Base-by-base conservation (phyloP, 139 green algal species). In the Monoraphidium neglectum region DNA sequence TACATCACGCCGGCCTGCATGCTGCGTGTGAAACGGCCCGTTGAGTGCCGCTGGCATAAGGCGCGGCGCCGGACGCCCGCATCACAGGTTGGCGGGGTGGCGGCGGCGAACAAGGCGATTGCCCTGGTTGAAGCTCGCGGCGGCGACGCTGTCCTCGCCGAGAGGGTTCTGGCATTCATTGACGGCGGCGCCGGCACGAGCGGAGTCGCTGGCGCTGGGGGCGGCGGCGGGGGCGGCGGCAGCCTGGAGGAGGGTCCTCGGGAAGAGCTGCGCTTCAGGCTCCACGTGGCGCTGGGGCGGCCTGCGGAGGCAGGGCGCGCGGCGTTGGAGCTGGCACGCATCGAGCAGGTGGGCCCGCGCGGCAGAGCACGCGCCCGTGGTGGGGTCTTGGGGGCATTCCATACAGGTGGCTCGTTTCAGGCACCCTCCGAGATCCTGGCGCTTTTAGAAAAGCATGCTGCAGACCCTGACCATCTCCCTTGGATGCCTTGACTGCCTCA, bases 251-350 rank as follows among this genome's bases (percentile, higher is more conserved):
- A 6, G 6, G 46, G 57, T 28, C 26, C 79, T 49, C 71, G 74
- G 16, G 61, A 86, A 24, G 88, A 82, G 21, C 78, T 87, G 60
- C 80, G 90, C 12, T 93, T 94, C 80, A 84, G 88, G 77, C 87
- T 95, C 35, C 90, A 95, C 79, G 85, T 97, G 61, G 89, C 89
- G 4, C 84, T 94, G 70, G 86, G 88, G 12, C 79, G 90, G 54
- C 84, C 81, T 61, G 76, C 81, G 23, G 83, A 93, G 33, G 92
- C 92, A 2, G 92, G 89, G 33, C 73, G 79, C 2, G 77, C 88
- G 82, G 74, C 85, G 59, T 40, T 90, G 66, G 85, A 87, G 74
- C 74, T 88, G 63, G 85, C 85, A 13, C 78, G 80, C 24, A 77
- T 87, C 28, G 85, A 90, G 75, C 85, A 90, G 84, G 84, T 84